Evolutionary conservation across 352 stramenopile species (phyloP).

Genomic region (Pythium apleroticum): DNA sequence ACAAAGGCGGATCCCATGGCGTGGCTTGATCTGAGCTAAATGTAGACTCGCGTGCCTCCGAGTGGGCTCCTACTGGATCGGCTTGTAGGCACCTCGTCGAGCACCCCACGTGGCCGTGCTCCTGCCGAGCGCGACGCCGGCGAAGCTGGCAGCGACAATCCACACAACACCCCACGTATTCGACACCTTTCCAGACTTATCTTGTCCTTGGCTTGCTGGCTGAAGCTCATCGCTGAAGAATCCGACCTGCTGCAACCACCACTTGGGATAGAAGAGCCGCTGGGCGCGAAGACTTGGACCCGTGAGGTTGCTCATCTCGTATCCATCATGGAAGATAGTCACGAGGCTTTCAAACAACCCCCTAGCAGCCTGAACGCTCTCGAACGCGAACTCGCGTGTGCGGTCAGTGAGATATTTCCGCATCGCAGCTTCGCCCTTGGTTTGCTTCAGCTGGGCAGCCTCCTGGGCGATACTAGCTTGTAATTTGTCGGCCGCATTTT

Average conservation of each 20-base stretch:
- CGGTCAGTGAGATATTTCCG: conserved; percentile 56
- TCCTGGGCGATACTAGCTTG: conserved; percentile 36
- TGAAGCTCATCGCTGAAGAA: conserved; percentile 45
- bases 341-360: conserved; percentile 66
- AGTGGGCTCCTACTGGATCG: conserved; percentile 33
- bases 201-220: neutral
- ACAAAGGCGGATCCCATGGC: too few relatives aligned
- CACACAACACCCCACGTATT: conserved; percentile 46
- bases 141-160: conserved; percentile 41
- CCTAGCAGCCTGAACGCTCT: conserved; percentile 45
- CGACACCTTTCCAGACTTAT: conserved; percentile 33
- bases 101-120: conserved; percentile 35
- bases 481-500: conserved; percentile 40
- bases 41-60: too few relatives aligned
- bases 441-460: conserved; percentile 38
- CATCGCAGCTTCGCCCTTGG: conserved; percentile 45
- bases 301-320: conserved; percentile 59
- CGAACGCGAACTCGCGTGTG: conserved; percentile 43
- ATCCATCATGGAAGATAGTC: conserved; percentile 77
- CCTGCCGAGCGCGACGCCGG: conserved; percentile 52
- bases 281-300: conserved; percentile 36
- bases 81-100: conserved; percentile 43
- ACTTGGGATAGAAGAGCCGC: conserved; percentile 77
- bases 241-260: conserved; percentile 73
- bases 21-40: too few relatives aligned